phyloP scores from a whole-genome alignment of 176 grass and related monocot species.

The Oryza coarctata region DNA sequence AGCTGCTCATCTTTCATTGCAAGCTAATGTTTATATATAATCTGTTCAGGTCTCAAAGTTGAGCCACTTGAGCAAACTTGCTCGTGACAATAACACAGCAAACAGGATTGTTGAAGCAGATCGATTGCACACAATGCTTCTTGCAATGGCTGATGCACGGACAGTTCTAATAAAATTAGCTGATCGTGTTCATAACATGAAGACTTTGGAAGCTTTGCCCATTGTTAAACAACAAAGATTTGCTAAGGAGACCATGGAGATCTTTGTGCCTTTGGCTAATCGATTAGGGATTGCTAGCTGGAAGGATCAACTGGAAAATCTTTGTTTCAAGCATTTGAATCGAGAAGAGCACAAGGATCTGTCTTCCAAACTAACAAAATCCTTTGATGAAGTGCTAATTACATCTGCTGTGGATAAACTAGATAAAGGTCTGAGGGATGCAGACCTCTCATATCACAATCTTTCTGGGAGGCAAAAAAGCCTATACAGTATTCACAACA shows the following conservation, averaged over 20 bases:
- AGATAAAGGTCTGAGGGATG: constrained; percentile 49
- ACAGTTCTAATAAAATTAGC: constrained; percentile 71
- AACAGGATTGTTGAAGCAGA: constrained; percentile 71
- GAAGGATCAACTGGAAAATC: constrained; percentile 65
- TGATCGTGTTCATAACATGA: constrained; percentile 72
- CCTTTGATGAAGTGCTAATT: constrained; percentile 62
- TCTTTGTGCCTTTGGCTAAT: constrained; percentile 70
- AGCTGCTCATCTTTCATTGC: too few relatives aligned
- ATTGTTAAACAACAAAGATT: constrained; percentile 55
- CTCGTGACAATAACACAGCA: constrained; percentile 74
- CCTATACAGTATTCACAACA: constrained; percentile 54
- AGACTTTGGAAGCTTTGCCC: constrained; percentile 56
- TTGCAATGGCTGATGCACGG: constrained; percentile 79
- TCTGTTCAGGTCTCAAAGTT: constrained; percentile 72
- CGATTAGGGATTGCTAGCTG: constrained; percentile 64
- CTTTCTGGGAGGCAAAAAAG: constrained; percentile 70
- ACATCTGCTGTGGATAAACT: constrained; percentile 51
- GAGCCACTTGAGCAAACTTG: constrained; percentile 80
- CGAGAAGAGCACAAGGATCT: constrained; percentile 56
- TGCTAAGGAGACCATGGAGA: constrained; percentile 62
- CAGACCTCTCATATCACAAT: constrained; percentile 52
- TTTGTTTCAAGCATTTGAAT: constrained; percentile 62
- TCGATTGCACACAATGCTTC: constrained; percentile 85
- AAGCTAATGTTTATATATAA: constrained; percentile 15
- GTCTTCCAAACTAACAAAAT: constrained; percentile 56